A percentile compares a stretch with the other conserved stretches of the same genome.
Conservation (phyloP, 495 filamentous ascomycete genomes). For the Elasticomyces elasticus region DNA sequence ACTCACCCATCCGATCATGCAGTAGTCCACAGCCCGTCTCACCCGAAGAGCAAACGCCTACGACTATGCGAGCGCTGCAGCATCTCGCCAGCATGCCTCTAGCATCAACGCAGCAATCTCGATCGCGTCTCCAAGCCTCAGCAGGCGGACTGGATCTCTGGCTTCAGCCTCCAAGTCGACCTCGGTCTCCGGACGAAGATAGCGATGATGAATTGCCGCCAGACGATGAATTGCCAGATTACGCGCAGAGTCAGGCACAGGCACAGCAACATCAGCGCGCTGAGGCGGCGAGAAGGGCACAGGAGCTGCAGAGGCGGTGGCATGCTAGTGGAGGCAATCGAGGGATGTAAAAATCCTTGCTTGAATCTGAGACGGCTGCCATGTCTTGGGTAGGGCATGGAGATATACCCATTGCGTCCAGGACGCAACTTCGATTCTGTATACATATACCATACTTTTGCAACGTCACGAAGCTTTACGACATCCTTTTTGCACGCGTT, state of each 20-base stretch:
- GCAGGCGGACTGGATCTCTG: slow-evolving; percentile 3
- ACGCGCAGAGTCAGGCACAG: slow-evolving; percentile 31
- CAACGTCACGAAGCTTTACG: too few species aligned
- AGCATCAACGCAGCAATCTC: neutral
- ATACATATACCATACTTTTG: too few species aligned
- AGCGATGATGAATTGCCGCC: slow-evolving; percentile 6
- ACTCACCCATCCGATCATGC: neutral
- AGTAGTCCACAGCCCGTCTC: neutral
- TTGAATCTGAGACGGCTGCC: too few species aligned
- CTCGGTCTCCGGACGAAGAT: neutral
- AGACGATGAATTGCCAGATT: slow-evolving; percentile 31
- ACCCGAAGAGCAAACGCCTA: neutral
- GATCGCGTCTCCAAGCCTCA: slow-evolving; percentile 1
- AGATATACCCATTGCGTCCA: too few species aligned
- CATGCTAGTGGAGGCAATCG: neutral
- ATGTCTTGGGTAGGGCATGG: too few species aligned
- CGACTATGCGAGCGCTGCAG: neutral
- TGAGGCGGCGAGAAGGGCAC: slow-evolving; percentile 26
- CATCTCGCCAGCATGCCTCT: neutral
- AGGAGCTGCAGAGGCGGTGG: slow-evolving; percentile 30
- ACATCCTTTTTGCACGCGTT: too few species aligned
- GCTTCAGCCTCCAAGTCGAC: slow-evolving; percentile 7
- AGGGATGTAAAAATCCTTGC: neutral
- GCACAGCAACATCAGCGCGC: slow-evolving; percentile 22
- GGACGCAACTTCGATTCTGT: too few species aligned